Conservation (phyloP, 1,284 basidiomycete genomes). For the Cryptococcus hybrid region DNA sequence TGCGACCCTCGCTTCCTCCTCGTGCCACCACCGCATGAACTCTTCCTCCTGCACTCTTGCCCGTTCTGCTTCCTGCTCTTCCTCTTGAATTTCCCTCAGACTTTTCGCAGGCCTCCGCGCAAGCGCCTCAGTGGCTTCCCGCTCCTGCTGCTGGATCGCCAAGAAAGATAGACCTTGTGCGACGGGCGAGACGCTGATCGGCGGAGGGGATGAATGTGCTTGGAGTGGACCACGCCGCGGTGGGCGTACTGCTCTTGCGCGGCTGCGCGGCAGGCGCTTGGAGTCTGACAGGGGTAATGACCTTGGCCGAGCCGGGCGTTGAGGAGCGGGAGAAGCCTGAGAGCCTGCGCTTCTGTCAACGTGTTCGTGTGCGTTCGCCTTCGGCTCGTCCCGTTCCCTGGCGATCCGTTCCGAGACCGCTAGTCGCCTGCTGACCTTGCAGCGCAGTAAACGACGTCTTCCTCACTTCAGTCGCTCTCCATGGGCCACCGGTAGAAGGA, state of each 20-base stretch:
- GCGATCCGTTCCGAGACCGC: neutral
- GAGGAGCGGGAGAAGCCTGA: slow-evolving; percentile 10
- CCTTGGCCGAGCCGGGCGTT: slow-evolving; percentile 12
- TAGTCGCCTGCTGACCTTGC: slow-evolving; percentile 21
- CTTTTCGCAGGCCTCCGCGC: slow-evolving; percentile 57
- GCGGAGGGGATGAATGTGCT: slow-evolving; percentile 45
- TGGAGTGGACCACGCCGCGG: slow-evolving; percentile 26
- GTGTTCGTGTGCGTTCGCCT: neutral
- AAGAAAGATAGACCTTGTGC: slow-evolving; percentile 62
- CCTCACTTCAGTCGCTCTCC: slow-evolving; percentile 27
- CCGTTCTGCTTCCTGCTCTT: slow-evolving; percentile 56
- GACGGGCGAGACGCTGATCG: slow-evolving; percentile 51
- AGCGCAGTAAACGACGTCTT: slow-evolving; percentile 35
- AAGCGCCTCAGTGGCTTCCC: slow-evolving; percentile 53
- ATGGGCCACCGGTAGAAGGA: slow-evolving; percentile 12
- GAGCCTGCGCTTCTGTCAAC: slow-evolving; percentile 14
- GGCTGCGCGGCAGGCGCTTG: slow-evolving; percentile 9
- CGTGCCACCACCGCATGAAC: slow-evolving; percentile 81
- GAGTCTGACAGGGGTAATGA: slow-evolving; percentile 40
- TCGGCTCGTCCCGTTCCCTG: neutral
- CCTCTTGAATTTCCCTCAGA: slow-evolving; percentile 72
- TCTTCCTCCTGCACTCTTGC: slow-evolving; percentile 65
- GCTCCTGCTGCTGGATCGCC: slow-evolving; percentile 77
- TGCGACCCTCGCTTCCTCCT: slow-evolving; percentile 67
- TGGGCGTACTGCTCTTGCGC: slow-evolving; percentile 12